Evolutionary conservation across 495 filamentous ascomycete species (phyloP), one percentile per base, ranked within the genome.

Genomic region (Trichoderma gamsii): DNA sequence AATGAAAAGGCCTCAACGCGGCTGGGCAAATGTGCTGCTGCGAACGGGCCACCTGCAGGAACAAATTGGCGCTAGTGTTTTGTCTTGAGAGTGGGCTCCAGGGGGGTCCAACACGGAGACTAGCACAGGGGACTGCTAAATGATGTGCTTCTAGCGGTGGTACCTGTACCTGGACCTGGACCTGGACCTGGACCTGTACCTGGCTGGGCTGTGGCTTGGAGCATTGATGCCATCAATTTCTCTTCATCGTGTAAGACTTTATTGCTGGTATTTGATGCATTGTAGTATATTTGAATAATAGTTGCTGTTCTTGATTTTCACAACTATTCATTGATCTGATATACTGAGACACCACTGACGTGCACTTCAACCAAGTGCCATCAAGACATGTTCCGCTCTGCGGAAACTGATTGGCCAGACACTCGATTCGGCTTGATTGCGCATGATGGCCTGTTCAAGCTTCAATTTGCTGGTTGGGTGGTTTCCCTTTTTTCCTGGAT

Each of bases 51-150:
- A 49, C 23, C 56, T 61, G 56, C 56, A 61, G 56, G 56, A 61
- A 61, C 56, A 61, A 21, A 21, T n/a, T 38, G 56, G 27, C 56
- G 56, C 56, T 61, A 61, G 56, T 32, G 56, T 61, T 61, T 61
- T 61, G 56, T 21, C 2, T 61, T 61, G 1, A 32, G 11, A 32
- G 56, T 12, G 23, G 6, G 6, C 27, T 27, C 12, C 56, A 61
- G 56, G 56, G 56, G 56, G 56, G 13, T 61, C 21, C 18, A 56
- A 16, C 15, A 32, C 23, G 56, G 56, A 25, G 56, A 32, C 23
- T 27, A 32, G 56, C 15, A 38, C 35, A 38, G 35, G 35, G 35
- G 35, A 38, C 35, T 38, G 35, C 35, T 7, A 6, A 7, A 38
- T 38, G 35, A 38, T 38, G 35, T 38, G 35, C 35, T 38, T 18